A percentile compares a stretch with the other conserved stretches of the same genome.
Evolutionary conservation across 345 rosid genomes (phyloP).

Genomic region (Jatropha curcas): DNA sequence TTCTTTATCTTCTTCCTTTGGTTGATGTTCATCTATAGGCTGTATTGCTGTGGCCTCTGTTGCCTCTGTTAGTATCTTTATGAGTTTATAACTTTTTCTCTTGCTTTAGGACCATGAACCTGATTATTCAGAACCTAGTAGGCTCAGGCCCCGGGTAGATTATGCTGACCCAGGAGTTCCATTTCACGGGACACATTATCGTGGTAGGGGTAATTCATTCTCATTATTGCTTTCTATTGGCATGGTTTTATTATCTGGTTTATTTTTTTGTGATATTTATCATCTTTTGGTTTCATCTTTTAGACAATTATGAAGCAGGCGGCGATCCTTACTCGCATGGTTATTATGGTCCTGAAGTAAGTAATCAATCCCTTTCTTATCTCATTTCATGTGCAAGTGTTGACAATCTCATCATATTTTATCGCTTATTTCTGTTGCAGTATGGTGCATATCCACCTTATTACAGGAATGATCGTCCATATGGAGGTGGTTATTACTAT

Average conservation of each 20-base stretch:
- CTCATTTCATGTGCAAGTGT: slow-evolving; percentile 4
- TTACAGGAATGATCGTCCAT: slow-evolving; percentile 39
- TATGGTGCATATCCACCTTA: slow-evolving; percentile 41
- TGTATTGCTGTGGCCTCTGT: not conserved
- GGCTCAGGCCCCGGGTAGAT: slow-evolving; percentile 46
- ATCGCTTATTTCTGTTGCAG: slow-evolving; percentile 36
- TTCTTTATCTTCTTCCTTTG: not conserved
- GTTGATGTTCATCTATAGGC: not conserved
- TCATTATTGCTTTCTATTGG: not conserved
- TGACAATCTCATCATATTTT: slow-evolving; percentile 11
- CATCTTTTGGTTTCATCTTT: slow-evolving; percentile 27
- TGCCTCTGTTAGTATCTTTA: not conserved
- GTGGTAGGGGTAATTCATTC: slow-evolving; percentile 29
- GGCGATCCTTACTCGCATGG: slow-evolving; percentile 42
- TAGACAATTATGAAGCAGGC: slow-evolving; percentile 44
- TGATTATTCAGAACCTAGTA: slow-evolving; percentile 49
- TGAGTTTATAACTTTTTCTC: slow-evolving; percentile 6
- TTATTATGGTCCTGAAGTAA: slow-evolving; percentile 51
- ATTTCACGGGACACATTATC: slow-evolving; percentile 42
- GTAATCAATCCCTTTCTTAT: slow-evolving; percentile 24
- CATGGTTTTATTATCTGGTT: not conserved
- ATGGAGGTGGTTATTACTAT: slow-evolving; percentile 50
- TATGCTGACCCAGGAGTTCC: slow-evolving; percentile 38
- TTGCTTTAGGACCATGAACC: slow-evolving; percentile 46
- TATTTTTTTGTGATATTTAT: slow-evolving; percentile 12